Percentiles rank a stretch among this genome's conserved stretches.
Conservation (phyloP, 176 grass and related monocot species). For the Zea luxurians region DNA sequence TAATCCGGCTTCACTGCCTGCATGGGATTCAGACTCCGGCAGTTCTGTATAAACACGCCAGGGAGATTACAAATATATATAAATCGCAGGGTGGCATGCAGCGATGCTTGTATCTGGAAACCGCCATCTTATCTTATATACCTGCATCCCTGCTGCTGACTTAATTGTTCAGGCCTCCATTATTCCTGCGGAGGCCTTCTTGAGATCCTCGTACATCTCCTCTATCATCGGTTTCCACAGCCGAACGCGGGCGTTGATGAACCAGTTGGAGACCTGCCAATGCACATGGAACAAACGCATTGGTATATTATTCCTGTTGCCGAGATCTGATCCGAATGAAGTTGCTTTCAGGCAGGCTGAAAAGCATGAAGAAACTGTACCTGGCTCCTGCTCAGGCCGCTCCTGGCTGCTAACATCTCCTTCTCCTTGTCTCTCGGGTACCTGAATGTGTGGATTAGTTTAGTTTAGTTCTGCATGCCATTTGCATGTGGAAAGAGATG, state of each 20-base stretch:
- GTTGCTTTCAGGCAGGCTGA: background rate
- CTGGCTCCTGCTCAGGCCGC: constrained; percentile 85
- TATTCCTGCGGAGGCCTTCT: constrained; percentile 40
- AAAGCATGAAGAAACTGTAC: constrained; percentile 32
- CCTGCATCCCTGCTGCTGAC: constrained; percentile 15
- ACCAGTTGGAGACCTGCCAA: constrained; percentile 89
- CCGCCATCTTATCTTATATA: background rate
- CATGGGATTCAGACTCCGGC: background rate
- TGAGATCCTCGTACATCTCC: constrained; percentile 84
- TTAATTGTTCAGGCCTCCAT: constrained; percentile 15
- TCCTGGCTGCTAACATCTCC: constrained; percentile 79
- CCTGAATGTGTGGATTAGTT: constrained; percentile 49
- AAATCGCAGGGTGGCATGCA: background rate
- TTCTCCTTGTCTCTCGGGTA: constrained; percentile 95
- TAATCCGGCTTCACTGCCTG: background rate
- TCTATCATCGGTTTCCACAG: constrained; percentile 92
- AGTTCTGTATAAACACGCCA: constrained; percentile 18
- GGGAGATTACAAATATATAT: background rate
- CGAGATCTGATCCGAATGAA: background rate
- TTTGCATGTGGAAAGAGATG: background rate
- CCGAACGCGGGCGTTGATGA: constrained; percentile 82
- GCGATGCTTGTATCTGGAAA: constrained; percentile 11
- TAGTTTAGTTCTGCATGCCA: background rate
- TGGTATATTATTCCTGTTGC: background rate
- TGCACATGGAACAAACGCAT: background rate